A percentile compares a stretch with the other conserved stretches of the same genome.
phyloP scores from a whole-genome alignment of 169 alveolate species.

The Eimeria sp. region DNA sequence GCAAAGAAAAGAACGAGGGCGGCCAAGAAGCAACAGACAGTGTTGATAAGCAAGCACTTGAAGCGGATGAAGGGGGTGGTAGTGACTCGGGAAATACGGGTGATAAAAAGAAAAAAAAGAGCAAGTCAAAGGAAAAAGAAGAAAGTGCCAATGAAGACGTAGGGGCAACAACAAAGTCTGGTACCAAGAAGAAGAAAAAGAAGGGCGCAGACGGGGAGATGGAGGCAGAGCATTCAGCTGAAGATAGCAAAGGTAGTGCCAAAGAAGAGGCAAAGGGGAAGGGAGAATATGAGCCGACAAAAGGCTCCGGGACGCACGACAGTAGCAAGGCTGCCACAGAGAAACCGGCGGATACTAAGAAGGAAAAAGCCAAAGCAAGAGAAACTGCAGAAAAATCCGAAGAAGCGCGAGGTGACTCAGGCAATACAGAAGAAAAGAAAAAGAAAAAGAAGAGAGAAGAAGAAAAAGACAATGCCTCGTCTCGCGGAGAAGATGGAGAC shows the following conservation, averaged over 20 bases:
- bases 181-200: conserved; percentile 40
- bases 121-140: background rate
- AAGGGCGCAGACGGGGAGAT: background rate
- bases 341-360: background rate
- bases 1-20: conserved; percentile 25
- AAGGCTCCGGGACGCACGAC: background rate
- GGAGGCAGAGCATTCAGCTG: background rate
- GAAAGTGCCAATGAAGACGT: background rate
- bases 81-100: conserved; percentile 19
- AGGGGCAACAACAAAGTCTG: conserved; percentile 21
- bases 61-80: background rate
- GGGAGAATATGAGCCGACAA: background rate
- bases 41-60: background rate
- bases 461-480: conserved; percentile 9
- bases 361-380: conserved; percentile 32
- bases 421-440: background rate
- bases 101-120: conserved; percentile 24
- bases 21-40: background rate
- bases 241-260: background rate
- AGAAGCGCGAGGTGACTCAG: background rate
- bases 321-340: background rate
- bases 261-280: conserved; percentile 16
- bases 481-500: background rate
- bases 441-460: conserved; percentile 1
- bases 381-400: conserved; percentile 4